Evolutionary conservation across 108 stramenopile species (phyloP).

Genomic region (Cylindrotheca closterium): DNA sequence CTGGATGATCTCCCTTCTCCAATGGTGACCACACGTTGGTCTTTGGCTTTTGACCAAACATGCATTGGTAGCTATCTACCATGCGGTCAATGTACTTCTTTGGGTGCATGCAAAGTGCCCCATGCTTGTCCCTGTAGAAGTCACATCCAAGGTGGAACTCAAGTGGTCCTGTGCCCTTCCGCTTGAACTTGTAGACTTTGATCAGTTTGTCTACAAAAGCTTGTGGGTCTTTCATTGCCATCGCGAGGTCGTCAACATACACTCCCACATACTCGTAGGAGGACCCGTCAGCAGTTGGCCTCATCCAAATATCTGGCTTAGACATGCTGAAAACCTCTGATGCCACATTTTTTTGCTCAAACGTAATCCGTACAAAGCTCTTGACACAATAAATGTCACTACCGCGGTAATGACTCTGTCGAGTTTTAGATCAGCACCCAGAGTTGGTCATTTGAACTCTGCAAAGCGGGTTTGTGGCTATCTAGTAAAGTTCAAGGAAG

Average conservation of each 20-base stretch:
- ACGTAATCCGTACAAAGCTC: too few species aligned
- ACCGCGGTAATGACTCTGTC: constrained; percentile 23
- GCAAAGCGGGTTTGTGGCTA: constrained; percentile 25
- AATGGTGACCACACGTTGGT: neutral
- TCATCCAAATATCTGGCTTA: constrained; percentile 48
- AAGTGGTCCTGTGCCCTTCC: constrained; percentile 33
- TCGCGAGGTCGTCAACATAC: constrained; percentile 15
- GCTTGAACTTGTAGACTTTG: constrained; percentile 24
- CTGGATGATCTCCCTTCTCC: too few species aligned
- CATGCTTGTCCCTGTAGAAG: constrained; percentile 28
- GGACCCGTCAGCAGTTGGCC: neutral
- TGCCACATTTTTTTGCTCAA: too few species aligned
- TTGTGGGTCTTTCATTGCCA: constrained; percentile 15
- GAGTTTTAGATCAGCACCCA: constrained; percentile 13
- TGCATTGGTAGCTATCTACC: constrained; percentile 11
- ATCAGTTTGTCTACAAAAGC: constrained; percentile 6
- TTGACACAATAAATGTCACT: constrained; percentile 32
- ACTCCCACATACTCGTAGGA: constrained; percentile 26
- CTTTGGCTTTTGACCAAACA: constrained; percentile 31
- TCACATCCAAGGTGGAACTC: constrained; percentile 34
- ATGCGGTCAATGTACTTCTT: constrained; percentile 33
- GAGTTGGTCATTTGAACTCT: constrained; percentile 22
- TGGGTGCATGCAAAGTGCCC: constrained; percentile 19
- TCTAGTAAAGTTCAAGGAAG: constrained; percentile 16
- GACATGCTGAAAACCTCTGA: too few species aligned